Evolutionary conservation across 306 rosid genomes (phyloP), one percentile per base, ranked within the genome.

Genomic region (Castanea sativa): DNA sequence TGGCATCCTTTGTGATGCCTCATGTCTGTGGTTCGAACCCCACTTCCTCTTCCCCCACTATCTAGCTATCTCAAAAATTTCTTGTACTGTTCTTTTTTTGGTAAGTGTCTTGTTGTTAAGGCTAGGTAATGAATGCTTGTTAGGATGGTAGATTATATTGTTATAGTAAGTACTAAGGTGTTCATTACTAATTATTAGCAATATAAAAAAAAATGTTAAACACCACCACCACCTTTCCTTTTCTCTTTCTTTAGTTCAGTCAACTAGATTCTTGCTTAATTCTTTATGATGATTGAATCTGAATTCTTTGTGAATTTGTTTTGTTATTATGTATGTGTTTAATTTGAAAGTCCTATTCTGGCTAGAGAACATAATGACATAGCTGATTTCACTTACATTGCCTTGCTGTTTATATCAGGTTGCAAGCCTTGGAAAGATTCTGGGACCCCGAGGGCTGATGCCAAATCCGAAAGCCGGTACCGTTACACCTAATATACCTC

Each of bases 381-480:
- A 19, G 72, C 14, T 10, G 72, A 77, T 74, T 64, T 76, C 81
- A 73, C 69, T 77, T 80, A 71, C 45, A 55, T 80, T 30, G 76
- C 35, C 53, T 73, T 72, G 76, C 33, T 85, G 80, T 74, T 83
- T 74, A 77, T 79, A 51, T 55, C 84, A 96, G 99, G 99, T 96
- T 85, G 99, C 99, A 71, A 91, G 88, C 85, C 91, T 96, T 2
- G 99, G 99, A 73, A 96, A 96, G 83, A 92, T 96, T 91, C 87
- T 96, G 76, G 99, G 99, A 67, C 99, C 99, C 61, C 91, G 99
- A 87, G 99, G 99, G 78, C 92, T 96, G 84, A 96, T 96, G 99
- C 99, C 99, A 70, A 96, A 96, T 88, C 99, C 99, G 2, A 96
- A 96, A 89, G 99, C 99, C 79, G 99, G 99, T 76, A 96, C 99